phyloP scores from a whole-genome alignment of 1,284 basidiomycete genomes.

The Moesziomyces globuligerus region DNA sequence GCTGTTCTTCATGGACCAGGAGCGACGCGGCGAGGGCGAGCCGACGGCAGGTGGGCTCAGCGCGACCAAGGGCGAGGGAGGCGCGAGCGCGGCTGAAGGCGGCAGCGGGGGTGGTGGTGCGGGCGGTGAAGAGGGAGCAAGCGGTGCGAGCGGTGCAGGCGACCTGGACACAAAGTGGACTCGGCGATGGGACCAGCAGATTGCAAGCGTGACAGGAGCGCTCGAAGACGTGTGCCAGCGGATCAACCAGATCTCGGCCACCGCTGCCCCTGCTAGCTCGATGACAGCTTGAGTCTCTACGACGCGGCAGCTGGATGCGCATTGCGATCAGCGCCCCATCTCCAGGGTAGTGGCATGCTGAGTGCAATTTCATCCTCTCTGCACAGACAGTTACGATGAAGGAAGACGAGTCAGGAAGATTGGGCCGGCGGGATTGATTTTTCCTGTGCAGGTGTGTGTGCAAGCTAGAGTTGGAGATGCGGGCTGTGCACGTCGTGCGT shows the following conservation, averaged over 20 bases:
- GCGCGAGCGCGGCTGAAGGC: conserved; percentile 10
- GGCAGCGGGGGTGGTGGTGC: conserved; percentile 6
- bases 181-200: conserved; percentile 51
- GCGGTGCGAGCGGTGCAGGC: conserved; percentile 11
- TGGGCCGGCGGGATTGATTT: no score
- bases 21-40: conserved; percentile 32
- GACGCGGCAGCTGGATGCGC: no score
- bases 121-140: conserved; percentile 8
- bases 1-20: conserved; percentile 84
- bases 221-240: conserved; percentile 51
- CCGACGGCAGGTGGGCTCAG: conserved; percentile 45
- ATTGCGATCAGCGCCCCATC: no score
- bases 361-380: no score
- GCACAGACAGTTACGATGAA: no score
- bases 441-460: no score
- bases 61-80: conserved; percentile 22
- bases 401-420: no score
- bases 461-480: no score
- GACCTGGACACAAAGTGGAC: conserved; percentile 44
- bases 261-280: conserved; percentile 3
- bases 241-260: conserved; percentile 29
- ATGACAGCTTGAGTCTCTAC: not conserved
- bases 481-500: no score
- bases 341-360: no score
- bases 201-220: conserved; percentile 38